Base-by-base conservation (phyloP, 2,329 filamentous ascomycete species). In the Ophiostoma sp. region DNA sequence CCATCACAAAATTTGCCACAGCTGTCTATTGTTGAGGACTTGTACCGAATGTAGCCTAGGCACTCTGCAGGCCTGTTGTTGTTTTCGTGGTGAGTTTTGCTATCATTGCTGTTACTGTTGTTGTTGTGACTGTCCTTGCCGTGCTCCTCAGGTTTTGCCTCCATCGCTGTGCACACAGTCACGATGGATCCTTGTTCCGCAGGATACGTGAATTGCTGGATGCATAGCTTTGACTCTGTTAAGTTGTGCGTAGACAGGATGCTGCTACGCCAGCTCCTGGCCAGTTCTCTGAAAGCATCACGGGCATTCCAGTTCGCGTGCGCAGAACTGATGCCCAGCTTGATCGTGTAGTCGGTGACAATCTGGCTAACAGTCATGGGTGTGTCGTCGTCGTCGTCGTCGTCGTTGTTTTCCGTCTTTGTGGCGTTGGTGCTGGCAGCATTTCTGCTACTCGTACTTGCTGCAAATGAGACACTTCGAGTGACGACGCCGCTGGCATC, bases 241-340 rank as follows among this genome's bases (percentile, higher is more conserved):
- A 63, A 14, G 60, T 12, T 8, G 60, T 63, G 36, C 36, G 36
- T 41, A 40, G 27, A 8, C 12, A 63, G 36, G 6, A 63, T 63
- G 60, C 60, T 63, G 27, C 16, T 5, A 16, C 36, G 60, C 60
- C 60, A 63, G 60, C 36, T 41, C 60, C 60, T 40, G 36, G 40
- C 60, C 36, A 63, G 60, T 8, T 63, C 60, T 41, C 36, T 27
- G 60, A 63, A 63, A 63, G 27, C 60, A 41, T 63, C 9, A 40
- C 60, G 27, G 36, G 60, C 27, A 8, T 3, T 40, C 60, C 60
- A 63, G 7, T 63, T 16, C 9, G 36, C 14, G 27, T 63, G 38
- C 12, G 36, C 60, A 41, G 60, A 12, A 63, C 16, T 41, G 11
- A 63, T n/a, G 60, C 60, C 60, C 60, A 63, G 60, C 38, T 63